Conservation (phyloP, 2,329 filamentous ascomycete genomes). For the Colletotrichum liaoningense region DNA sequence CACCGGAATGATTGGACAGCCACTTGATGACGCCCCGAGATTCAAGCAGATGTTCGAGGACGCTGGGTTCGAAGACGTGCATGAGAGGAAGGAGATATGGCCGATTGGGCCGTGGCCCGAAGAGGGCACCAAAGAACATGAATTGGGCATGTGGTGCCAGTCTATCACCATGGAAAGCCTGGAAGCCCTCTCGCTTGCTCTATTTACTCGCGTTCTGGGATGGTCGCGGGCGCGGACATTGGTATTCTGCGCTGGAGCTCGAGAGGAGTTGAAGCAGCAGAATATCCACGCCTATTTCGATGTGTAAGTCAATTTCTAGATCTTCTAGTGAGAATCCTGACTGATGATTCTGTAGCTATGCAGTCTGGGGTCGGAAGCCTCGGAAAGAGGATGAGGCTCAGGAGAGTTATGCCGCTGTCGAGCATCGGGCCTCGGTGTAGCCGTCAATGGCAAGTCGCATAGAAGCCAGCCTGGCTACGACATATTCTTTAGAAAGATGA, state of each 20-base stretch:
- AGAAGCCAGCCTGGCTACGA: too few relatives aligned
- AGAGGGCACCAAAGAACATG: constrained; percentile 44
- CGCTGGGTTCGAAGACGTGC: constrained; percentile 48
- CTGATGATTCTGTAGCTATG: neutral
- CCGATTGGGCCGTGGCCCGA: constrained; percentile 50
- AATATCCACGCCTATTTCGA: constrained; percentile 51
- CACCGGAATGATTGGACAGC: neutral
- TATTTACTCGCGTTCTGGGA: constrained; percentile 46
- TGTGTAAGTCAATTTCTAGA: constrained; percentile 42
- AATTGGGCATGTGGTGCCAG: constrained; percentile 45
- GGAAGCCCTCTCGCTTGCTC: constrained; percentile 46
- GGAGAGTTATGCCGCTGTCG: too few relatives aligned
- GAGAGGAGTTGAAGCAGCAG: constrained; percentile 45
- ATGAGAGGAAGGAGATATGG: constrained; percentile 44
- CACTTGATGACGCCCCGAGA: neutral
- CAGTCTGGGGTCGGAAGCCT: constrained; percentile 9
- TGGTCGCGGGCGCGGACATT: constrained; percentile 48
- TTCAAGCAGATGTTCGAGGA: constrained; percentile 36
- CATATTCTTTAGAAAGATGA: too few relatives aligned
- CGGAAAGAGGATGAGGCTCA: too few relatives aligned
- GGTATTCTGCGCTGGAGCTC: constrained; percentile 47
- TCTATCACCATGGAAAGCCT: constrained; percentile 37
- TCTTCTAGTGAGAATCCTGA: too few relatives aligned
- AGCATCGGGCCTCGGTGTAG: too few relatives aligned
- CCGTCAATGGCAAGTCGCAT: too few relatives aligned